These are phyloP conservation scores for Conidiobolus coronatus DNA, from an alignment of 371 early-diverging fungal genomes.

Conservation along the genomic window DNA sequence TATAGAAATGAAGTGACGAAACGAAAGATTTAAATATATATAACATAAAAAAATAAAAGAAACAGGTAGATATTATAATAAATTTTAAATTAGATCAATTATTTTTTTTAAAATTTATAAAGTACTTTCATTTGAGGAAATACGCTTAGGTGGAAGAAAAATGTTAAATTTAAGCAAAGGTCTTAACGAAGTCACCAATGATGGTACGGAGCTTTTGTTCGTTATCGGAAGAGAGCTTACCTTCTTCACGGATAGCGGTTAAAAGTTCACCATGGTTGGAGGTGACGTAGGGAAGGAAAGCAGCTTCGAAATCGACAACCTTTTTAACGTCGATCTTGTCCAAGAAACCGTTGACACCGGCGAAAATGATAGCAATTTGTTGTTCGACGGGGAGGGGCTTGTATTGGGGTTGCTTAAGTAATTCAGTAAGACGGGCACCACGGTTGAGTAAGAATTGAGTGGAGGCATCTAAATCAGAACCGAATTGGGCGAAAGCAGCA, in stretches of 20 bases:
- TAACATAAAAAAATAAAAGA: background rate
- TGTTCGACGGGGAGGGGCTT: constrained; percentile 75
- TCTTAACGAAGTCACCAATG: constrained; percentile 62
- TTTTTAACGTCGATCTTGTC: constrained; percentile 84
- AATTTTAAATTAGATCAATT: background rate
- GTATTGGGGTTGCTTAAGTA: constrained; percentile 88
- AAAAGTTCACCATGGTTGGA: constrained; percentile 69
- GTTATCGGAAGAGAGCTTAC: constrained; percentile 63
- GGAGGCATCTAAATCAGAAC: constrained; percentile 92
- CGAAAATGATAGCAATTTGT: constrained; percentile 80
- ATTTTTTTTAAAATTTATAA: background rate
- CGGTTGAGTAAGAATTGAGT: constrained; percentile 88
- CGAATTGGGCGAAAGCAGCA: constrained; percentile 95
- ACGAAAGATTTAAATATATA: no score
- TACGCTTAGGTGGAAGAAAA: background rate
- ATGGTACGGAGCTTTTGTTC: constrained; percentile 67
- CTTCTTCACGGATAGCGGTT: constrained; percentile 70
- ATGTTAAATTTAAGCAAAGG: constrained; percentile 19
- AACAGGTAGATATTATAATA: background rate
- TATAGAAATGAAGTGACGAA: background rate
- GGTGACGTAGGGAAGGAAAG: constrained; percentile 67
- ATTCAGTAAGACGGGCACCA: constrained; percentile 87
- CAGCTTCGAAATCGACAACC: constrained; percentile 74
- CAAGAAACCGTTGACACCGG: constrained; percentile 92
- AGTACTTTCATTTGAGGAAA: background rate